These are phyloP conservation scores for Curvularia hawaiiensis DNA, from an alignment of 2,329 filamentous ascomycete species.

Conservation along the genomic window DNA sequence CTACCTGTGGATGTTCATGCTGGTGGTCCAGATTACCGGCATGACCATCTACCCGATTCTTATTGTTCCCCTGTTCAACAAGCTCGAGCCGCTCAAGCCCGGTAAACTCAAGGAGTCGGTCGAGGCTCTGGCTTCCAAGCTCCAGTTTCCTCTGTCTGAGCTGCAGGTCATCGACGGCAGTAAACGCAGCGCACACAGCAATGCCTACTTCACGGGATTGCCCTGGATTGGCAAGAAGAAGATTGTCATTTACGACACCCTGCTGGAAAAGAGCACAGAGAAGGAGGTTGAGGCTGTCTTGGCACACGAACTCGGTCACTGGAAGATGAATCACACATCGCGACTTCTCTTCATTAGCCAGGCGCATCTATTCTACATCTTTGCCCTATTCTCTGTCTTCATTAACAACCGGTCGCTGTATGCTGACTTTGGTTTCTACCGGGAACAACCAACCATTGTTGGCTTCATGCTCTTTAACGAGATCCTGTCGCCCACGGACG, in stretches of 20 bases:
- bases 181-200: constrained; percentile 86
- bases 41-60: constrained; percentile 96
- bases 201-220: constrained; percentile 94
- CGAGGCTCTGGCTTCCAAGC: constrained; percentile 78
- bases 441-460: constrained; percentile 87
- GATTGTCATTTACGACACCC: constrained; percentile 98
- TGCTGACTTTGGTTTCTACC: constrained; percentile 85
- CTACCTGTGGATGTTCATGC: constrained; percentile 93
- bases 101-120: constrained; percentile 87
- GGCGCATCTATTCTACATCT: constrained; percentile 95
- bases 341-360: constrained; percentile 80
- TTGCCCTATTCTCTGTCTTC: constrained; percentile 94
- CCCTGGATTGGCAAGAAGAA: constrained; percentile 93
- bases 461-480: constrained; percentile 98
- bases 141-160: constrained; percentile 91
- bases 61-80: constrained; percentile 97
- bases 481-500: constrained; percentile 91
- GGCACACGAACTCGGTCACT: constrained; percentile 95
- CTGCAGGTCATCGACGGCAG: constrained; percentile 94
- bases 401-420: constrained; percentile 95
- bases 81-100: constrained; percentile 87
- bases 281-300: constrained; percentile 94
- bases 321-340: constrained; percentile 94
- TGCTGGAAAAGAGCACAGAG: constrained; percentile 92
- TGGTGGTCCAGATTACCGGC: constrained; percentile 88